Evolutionary conservation across 257 asterid species (phyloP).

Genomic region (Cordia subcordata): DNA sequence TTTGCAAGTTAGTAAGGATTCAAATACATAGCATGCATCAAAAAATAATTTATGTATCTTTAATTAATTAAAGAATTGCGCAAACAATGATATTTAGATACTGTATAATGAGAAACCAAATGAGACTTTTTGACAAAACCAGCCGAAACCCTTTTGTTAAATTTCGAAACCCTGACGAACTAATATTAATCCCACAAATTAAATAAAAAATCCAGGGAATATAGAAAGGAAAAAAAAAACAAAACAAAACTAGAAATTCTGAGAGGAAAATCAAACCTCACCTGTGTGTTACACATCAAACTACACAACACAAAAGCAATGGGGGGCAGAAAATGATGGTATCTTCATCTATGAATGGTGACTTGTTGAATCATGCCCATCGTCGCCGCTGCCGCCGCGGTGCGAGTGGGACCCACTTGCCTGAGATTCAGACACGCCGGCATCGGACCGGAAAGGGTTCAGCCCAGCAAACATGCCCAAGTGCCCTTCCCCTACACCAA

Average conservation of each 20-base stretch:
- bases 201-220: background rate
- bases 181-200: conserved; percentile 45
- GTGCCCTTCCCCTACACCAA: conserved; percentile 61
- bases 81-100: conserved; percentile 21
- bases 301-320: conserved; percentile 23
- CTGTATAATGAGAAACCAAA: conserved; percentile 22
- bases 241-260: background rate
- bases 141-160: conserved; percentile 32
- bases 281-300: conserved; percentile 39
- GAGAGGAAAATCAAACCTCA: conserved; percentile 36
- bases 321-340: conserved; percentile 13
- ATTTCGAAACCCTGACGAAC: conserved; percentile 45
- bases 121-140: conserved; percentile 13
- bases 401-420: conserved; percentile 83
- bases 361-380: conserved; percentile 62
- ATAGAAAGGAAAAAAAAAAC: background rate
- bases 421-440: conserved; percentile 31
- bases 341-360: conserved; percentile 49
- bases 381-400: conserved; percentile 44
- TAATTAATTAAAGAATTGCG: conserved; percentile 10
- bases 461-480: conserved; percentile 54
- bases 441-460: conserved; percentile 47
- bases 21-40: conserved; percentile 2
- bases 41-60: background rate
- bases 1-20: no score